Evolutionary conservation across 768 basidiomycete species (phyloP).

Genomic region (Mycena vitilis): DNA sequence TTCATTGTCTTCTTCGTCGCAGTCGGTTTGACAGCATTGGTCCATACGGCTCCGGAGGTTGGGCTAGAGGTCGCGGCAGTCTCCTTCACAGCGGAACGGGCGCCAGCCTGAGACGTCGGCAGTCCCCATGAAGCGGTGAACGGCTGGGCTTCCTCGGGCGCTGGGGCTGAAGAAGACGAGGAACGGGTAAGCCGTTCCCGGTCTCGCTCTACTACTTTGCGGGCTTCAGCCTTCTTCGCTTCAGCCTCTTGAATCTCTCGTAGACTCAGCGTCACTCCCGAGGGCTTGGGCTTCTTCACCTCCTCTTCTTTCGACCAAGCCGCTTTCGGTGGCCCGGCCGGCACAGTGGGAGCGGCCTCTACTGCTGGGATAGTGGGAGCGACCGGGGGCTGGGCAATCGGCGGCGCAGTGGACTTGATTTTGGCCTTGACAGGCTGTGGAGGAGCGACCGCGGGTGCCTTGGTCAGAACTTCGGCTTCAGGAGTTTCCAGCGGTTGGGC

Average conservation of each 20-base stretch:
- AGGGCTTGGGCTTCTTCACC: conserved; percentile 62
- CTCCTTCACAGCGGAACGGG: conserved; percentile 62
- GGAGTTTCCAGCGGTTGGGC: conserved; percentile 26
- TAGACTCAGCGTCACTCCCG: conserved; percentile 68
- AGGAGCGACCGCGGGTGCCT: conserved; percentile 36
- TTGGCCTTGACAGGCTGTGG: conserved; percentile 38
- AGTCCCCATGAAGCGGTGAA: conserved; percentile 87
- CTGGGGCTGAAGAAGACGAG: conserved; percentile 49
- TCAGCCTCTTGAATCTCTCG: conserved; percentile 98
- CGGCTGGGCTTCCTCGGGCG: conserved; percentile 66
- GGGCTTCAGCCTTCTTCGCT: conserved; percentile 79
- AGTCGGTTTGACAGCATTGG: conserved; percentile 64
- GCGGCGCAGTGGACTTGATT: conserved; percentile 33
- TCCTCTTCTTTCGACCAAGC: conserved; percentile 82
- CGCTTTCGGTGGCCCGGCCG: conserved; percentile 55
- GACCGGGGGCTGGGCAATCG: conserved; percentile 30
- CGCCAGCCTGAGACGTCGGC: conserved; percentile 83
- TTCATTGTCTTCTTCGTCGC: conserved; percentile 92
- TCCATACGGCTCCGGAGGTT: conserved; percentile 72
- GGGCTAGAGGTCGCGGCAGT: conserved; percentile 41
- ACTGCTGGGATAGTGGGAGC: conserved; percentile 34
- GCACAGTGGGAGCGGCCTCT: conserved; percentile 39
- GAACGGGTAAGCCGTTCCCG: conserved; percentile 70
- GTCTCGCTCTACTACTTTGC: conserved; percentile 81
- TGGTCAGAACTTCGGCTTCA: conserved; percentile 26